Conservation (phyloP, 306 rosid species). For the Prunus davidiana region DNA sequence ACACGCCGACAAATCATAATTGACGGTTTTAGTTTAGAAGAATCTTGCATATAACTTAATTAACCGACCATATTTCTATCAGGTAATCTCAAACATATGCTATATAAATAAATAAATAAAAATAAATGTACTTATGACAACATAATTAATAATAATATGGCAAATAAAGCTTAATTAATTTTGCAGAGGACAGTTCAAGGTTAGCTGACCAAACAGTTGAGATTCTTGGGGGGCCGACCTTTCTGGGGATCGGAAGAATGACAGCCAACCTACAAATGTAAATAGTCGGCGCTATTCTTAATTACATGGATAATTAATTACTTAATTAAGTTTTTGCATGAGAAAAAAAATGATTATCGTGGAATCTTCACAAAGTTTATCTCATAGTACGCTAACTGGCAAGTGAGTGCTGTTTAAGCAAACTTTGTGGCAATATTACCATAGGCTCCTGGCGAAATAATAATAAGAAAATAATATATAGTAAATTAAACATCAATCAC, state of each 20-base stretch:
- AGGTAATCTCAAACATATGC: conserved; percentile 43
- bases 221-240: conserved; percentile 53
- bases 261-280: conserved; percentile 58
- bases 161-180: conserved; percentile 18
- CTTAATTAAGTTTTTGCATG: neutral
- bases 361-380: conserved; percentile 14
- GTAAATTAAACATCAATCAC: neutral
- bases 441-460: neutral
- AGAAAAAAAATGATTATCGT: neutral
- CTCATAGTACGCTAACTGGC: conserved; percentile 3
- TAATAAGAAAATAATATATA: neutral
- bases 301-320: conserved; percentile 7
- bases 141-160: neutral
- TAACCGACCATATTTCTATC: conserved; percentile 43
- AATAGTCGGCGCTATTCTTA: conserved; percentile 52
- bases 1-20: conserved; percentile 60
- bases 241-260: conserved; percentile 55
- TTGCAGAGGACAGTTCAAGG: conserved; percentile 42
- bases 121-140: neutral
- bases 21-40: conserved; percentile 40
- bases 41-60: conserved; percentile 16
- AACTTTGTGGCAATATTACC: neutral
- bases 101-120: neutral
- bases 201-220: conserved; percentile 44
- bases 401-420: conserved; percentile 14